Conservation (phyloP, 176 grass and related monocot genomes). For the Carex littledalei region DNA sequence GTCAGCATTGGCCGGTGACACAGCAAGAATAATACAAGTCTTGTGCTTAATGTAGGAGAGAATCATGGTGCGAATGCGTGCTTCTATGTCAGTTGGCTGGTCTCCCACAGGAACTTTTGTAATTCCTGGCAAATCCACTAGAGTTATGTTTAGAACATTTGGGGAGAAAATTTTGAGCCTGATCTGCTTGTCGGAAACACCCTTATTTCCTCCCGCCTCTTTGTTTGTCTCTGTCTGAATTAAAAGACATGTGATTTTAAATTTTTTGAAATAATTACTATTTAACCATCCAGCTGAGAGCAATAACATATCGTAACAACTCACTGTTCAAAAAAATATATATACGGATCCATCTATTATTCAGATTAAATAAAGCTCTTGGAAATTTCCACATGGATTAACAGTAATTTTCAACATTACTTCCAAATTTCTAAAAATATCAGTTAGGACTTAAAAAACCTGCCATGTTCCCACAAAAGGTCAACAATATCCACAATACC, state of each 20-base stretch:
- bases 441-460: not conserved
- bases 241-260: not conserved
- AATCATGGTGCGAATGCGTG: constrained; percentile 98
- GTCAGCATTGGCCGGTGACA: constrained; percentile 98
- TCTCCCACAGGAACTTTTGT: constrained; percentile 98
- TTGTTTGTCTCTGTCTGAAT: constrained; percentile 84
- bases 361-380: not conserved
- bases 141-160: constrained; percentile 96
- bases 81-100: constrained; percentile 96
- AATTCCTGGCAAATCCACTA: constrained; percentile 97
- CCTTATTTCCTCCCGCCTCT: constrained; percentile 87
- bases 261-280: not conserved
- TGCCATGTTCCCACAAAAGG: not conserved
- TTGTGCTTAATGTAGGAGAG: constrained; percentile 95
- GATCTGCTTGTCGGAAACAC: constrained; percentile 91
- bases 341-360: not conserved
- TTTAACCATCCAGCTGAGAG: not conserved
- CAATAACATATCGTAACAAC: not conserved
- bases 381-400: not conserved
- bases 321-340: not conserved
- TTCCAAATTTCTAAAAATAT: not conserved
- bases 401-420: not conserved
- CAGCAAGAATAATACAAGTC: constrained; percentile 94
- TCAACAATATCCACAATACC: not conserved
- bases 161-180: constrained; percentile 93